Percentiles rank a stretch among this genome's conserved stretches.
Evolutionary conservation across 805 yeast genomes (phyloP).

Genomic region (Kodamaea jinghongensis): DNA sequence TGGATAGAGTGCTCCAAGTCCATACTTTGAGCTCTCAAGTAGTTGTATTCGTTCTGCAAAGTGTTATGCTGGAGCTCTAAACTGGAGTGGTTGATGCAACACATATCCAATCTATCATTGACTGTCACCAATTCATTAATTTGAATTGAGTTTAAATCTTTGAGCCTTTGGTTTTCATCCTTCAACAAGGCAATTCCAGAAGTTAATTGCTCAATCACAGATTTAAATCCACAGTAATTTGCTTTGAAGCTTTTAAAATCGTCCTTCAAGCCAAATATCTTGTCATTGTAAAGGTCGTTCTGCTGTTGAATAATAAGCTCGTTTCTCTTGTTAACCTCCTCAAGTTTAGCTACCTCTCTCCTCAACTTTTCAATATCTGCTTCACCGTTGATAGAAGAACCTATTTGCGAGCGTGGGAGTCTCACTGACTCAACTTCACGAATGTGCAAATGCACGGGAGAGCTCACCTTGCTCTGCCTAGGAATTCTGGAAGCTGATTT

Average conservation of each 20-base stretch:
- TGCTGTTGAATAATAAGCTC: slow-evolving; percentile 4
- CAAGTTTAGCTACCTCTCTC: slow-evolving; percentile 10
- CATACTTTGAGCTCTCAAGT: slow-evolving; percentile 1
- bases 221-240: slow-evolving; percentile 8
- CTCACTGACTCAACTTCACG: too few relatives aligned
- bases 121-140: slow-evolving; percentile 7
- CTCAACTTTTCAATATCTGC: slow-evolving; percentile 14
- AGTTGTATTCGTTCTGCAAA: slow-evolving; percentile 5
- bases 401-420: too few relatives aligned
- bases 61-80: slow-evolving; percentile 9
- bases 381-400: slow-evolving; percentile 1
- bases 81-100: slow-evolving; percentile 8
- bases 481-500: neutral
- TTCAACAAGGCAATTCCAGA: slow-evolving; percentile 3
- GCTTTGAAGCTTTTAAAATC: slow-evolving; percentile 12
- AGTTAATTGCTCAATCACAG: slow-evolving; percentile 6
- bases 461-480: neutral
- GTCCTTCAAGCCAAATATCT: slow-evolving; percentile 10
- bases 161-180: slow-evolving; percentile 11
- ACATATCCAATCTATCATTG: slow-evolving; percentile 10
- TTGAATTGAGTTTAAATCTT: slow-evolving; percentile 9
- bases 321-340: slow-evolving; percentile 5
- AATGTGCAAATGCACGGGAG: slow-evolving; percentile 1
- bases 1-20: slow-evolving; percentile 4
- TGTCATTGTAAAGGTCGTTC: slow-evolving; percentile 6